These are phyloP conservation scores for Phytopythium oedochilum DNA, from an alignment of 352 stramenopile species.

Conservation along the genomic window DNA sequence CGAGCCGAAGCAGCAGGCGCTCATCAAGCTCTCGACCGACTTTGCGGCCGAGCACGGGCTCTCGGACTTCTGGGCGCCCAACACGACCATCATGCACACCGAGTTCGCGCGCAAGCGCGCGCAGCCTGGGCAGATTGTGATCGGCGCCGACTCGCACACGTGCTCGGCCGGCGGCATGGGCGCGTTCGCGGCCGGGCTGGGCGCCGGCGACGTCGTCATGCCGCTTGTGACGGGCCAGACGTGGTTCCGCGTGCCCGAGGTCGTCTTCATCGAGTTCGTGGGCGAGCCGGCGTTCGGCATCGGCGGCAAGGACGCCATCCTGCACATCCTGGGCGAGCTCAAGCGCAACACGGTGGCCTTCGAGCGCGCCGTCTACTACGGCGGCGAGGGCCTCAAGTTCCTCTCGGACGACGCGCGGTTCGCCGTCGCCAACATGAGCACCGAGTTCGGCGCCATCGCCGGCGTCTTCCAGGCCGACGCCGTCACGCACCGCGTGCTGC, in stretches of 20 bases:
- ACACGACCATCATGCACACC: slow-evolving; percentile 87
- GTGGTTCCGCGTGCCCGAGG: slow-evolving; percentile 82
- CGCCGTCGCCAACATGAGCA: slow-evolving; percentile 81
- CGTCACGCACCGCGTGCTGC: slow-evolving; percentile 62
- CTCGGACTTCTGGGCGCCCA: slow-evolving; percentile 76
- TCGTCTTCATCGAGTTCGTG: slow-evolving; percentile 78
- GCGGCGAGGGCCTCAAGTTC: slow-evolving; percentile 49
- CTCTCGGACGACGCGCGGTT: slow-evolving; percentile 79
- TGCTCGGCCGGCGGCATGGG: slow-evolving; percentile 77
- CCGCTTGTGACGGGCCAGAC: slow-evolving; percentile 78
- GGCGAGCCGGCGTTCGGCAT: slow-evolving; percentile 63
- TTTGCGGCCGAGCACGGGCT: slow-evolving; percentile 69
- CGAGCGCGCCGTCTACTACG: slow-evolving; percentile 76
- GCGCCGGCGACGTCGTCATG: slow-evolving; percentile 79
- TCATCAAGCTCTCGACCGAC: slow-evolving; percentile 76
- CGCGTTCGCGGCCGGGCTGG: slow-evolving; percentile 63
- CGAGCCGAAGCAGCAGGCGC: slow-evolving; percentile 67
- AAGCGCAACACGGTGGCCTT: slow-evolving; percentile 85
- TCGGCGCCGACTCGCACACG: slow-evolving; percentile 76
- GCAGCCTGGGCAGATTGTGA: slow-evolving; percentile 78
- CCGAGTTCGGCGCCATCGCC: slow-evolving; percentile 79
- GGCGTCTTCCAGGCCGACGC: slow-evolving; percentile 73
- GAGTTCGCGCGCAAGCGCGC: slow-evolving; percentile 78
- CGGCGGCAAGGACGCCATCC: slow-evolving; percentile 76
- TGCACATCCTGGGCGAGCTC: slow-evolving; percentile 72